phyloP scores from a whole-genome alignment of 2,329 filamentous ascomycete species.

The Cercospora janseana region DNA sequence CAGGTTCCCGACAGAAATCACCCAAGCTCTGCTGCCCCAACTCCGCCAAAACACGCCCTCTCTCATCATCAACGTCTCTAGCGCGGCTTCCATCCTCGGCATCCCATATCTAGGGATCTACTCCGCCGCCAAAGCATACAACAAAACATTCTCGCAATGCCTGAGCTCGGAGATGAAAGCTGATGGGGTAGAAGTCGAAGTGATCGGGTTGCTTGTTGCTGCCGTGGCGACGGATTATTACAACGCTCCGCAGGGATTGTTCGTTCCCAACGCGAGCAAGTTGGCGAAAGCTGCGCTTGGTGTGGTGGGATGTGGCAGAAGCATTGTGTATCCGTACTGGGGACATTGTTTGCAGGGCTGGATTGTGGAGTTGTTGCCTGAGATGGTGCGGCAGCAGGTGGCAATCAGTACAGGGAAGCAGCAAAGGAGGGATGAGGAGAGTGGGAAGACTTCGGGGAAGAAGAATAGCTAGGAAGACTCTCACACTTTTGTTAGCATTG shows the following conservation, averaged over 20 bases:
- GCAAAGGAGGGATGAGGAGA: conserved; percentile 3
- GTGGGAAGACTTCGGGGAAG: not conserved
- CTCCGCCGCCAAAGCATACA: conserved; percentile 49
- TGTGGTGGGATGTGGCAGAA: conserved; percentile 28
- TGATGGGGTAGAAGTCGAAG: conserved; percentile 41
- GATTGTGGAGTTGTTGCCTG: conserved; percentile 25
- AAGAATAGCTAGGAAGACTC: not conserved
- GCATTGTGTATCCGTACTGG: conserved; percentile 29
- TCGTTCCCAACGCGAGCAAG: conserved; percentile 22
- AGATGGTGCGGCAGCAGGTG: not conserved
- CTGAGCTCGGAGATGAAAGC: conserved; percentile 47
- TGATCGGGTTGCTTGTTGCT: conserved; percentile 28
- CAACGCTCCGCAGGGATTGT: conserved; percentile 16
- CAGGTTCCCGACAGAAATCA: conserved; percentile 53
- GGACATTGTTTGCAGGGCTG: conserved; percentile 28
- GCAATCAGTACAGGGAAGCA: not conserved
- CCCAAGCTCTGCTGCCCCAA: conserved; percentile 46
- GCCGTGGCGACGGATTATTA: conserved; percentile 24
- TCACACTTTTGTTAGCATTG: too few species aligned
- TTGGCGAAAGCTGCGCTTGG: conserved; percentile 26
- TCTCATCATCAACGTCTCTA: conserved; percentile 54
- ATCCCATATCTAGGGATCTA: conserved; percentile 51
- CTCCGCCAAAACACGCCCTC: conserved; percentile 44
- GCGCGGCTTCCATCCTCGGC: conserved; percentile 44
- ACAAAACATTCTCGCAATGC: conserved; percentile 42